Conservation (phyloP, 2,329 filamentous ascomycete species). For the Colletotrichum graminicola region DNA sequence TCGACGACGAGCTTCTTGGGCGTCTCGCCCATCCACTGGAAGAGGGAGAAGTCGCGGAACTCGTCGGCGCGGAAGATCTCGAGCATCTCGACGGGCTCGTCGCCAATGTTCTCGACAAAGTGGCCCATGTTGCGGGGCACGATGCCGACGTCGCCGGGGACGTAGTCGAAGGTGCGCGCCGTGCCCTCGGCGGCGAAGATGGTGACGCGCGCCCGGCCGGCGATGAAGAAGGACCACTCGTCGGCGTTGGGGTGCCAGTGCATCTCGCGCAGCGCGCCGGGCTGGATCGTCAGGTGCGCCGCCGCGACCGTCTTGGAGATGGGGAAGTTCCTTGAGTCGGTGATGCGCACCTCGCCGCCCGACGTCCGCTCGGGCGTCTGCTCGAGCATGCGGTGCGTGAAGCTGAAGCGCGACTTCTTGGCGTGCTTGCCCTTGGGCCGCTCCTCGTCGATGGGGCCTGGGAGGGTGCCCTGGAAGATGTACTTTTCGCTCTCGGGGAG, state of each 20-base stretch:
- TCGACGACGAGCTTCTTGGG: constrained; percentile 75
- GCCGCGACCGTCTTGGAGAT: constrained; percentile 80
- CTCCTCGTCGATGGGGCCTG: constrained; percentile 74
- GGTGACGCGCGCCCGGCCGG: constrained; percentile 78
- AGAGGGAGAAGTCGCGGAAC: constrained; percentile 79
- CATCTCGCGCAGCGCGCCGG: constrained; percentile 81
- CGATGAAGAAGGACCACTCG: constrained; percentile 85
- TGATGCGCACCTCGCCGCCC: constrained; percentile 79
- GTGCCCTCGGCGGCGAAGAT: constrained; percentile 78
- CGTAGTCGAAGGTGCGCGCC: constrained; percentile 82
- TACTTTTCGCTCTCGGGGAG: constrained; percentile 78
- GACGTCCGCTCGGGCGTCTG: constrained; percentile 75
- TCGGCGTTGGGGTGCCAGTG: constrained; percentile 86
- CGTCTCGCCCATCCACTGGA: constrained; percentile 82
- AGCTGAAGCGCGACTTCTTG: constrained; percentile 75
- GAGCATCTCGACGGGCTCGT: constrained; percentile 80
- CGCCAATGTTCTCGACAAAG: constrained; percentile 85
- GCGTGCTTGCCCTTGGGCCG: constrained; percentile 70
- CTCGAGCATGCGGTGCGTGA: constrained; percentile 78
- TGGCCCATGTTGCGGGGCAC: constrained; percentile 83
- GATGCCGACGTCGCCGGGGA: constrained; percentile 80
- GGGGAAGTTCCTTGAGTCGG: constrained; percentile 81
- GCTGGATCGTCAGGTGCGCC: constrained; percentile 77
- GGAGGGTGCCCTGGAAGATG: constrained; percentile 79
- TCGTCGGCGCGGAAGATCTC: constrained; percentile 80